A percentile compares a stretch with the other conserved stretches of the same genome.
These are phyloP conservation scores for Grigorovia yakushimaensis DNA, from an alignment of 805 yeast genomes.

Conservation along the genomic window DNA sequence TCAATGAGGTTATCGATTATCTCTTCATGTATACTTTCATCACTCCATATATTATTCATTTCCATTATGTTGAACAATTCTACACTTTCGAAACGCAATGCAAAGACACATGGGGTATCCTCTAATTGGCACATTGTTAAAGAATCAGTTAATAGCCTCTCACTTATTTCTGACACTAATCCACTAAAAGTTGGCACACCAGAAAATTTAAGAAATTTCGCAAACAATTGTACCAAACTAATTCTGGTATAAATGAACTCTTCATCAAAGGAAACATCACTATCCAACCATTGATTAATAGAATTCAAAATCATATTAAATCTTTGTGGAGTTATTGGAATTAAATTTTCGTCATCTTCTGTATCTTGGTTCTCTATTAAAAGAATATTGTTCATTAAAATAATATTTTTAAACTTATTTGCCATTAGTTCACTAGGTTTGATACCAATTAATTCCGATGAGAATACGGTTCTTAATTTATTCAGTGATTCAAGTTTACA, in stretches of 20 bases:
- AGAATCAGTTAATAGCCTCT: slow-evolving; percentile 32
- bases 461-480: slow-evolving; percentile 48
- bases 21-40: slow-evolving; percentile 28
- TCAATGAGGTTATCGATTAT: slow-evolving; percentile 37
- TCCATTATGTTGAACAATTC: slow-evolving; percentile 32
- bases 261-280: slow-evolving; percentile 50
- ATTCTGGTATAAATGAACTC: slow-evolving; percentile 44
- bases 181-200: slow-evolving; percentile 31
- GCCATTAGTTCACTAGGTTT: slow-evolving; percentile 33
- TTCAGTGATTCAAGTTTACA: slow-evolving; percentile 32
- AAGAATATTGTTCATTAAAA: slow-evolving; percentile 39
- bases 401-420: slow-evolving; percentile 38
- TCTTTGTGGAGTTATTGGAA: slow-evolving; percentile 54
- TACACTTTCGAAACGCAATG: slow-evolving; percentile 40
- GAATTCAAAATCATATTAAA: slow-evolving; percentile 50
- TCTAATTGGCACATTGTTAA: slow-evolving; percentile 27
- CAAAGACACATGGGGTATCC: slow-evolving; percentile 28
- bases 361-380: neutral
- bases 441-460: slow-evolving; percentile 55
- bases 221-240: slow-evolving; percentile 39
- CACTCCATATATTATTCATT: slow-evolving; percentile 23
- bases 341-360: slow-evolving; percentile 18
- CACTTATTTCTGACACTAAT: slow-evolving; percentile 35
- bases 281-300: slow-evolving; percentile 48
- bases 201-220: slow-evolving; percentile 19